Evolutionary conservation across 1,284 basidiomycete genomes (phyloP).

Genomic region (Pseudozyma thailandica): DNA sequence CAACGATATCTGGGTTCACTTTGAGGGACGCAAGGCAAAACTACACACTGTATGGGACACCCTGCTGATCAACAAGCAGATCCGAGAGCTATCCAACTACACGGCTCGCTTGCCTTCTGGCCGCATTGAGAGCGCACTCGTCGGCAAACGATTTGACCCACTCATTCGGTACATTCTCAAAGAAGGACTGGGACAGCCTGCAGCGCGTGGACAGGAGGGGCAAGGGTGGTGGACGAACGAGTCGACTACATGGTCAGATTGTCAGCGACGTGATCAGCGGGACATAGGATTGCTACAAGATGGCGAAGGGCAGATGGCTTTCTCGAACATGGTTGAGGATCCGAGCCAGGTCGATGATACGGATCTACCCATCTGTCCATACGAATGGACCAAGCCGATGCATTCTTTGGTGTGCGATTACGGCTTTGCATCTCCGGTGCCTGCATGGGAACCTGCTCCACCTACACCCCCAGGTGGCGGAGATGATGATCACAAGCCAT

Average conservation of each 20-base stretch:
- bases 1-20: conserved; percentile 73
- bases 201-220: conserved; percentile 1
- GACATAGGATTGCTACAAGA: not conserved
- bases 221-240: conserved; percentile 50
- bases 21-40: conserved; percentile 69
- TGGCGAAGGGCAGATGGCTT: conserved; percentile 22
- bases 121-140: conserved; percentile 78
- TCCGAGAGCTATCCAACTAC: conserved; percentile 81
- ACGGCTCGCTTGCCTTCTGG: conserved; percentile 75
- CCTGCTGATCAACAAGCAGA: conserved; percentile 80
- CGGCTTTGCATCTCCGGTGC: conserved; percentile 77
- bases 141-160: conserved; percentile 84
- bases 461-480: no score
- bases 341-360: conserved; percentile 56
- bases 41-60: conserved; percentile 88
- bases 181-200: conserved; percentile 74
- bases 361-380: conserved; percentile 77
- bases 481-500: no score
- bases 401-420: conserved; percentile 60
- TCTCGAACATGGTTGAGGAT: conserved; percentile 12
- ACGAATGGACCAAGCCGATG: conserved; percentile 65
- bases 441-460: conserved; percentile 26
- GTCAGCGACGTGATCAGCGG: conserved; percentile 27
- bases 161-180: conserved; percentile 85
- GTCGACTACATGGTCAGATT: conserved; percentile 54